Conservation (phyloP, 495 filamentous ascomycete species). For the Glarea lozoyensis region DNA sequence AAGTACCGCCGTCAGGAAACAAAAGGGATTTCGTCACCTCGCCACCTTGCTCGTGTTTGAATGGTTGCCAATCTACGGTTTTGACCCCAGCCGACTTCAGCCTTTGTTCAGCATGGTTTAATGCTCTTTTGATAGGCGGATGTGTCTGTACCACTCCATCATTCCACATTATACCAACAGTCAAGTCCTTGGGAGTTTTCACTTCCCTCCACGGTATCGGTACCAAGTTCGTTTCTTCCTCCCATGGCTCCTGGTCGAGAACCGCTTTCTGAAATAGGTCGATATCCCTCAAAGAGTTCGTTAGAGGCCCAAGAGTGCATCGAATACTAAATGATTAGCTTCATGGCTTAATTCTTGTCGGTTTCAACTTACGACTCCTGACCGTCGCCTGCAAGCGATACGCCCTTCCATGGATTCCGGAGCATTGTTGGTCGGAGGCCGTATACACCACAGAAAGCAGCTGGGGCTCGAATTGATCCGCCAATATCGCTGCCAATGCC, state of each 20-base stretch:
- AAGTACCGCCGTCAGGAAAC: slow-evolving; percentile 44
- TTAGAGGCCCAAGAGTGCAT: slow-evolving; percentile 16
- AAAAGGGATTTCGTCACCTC: slow-evolving; percentile 33
- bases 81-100: slow-evolving; percentile 9
- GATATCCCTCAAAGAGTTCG: slow-evolving; percentile 5
- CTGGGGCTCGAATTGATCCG: slow-evolving; percentile 56
- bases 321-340: slow-evolving; percentile 14
- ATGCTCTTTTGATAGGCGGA: slow-evolving; percentile 6
- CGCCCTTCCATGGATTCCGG: slow-evolving; percentile 20
- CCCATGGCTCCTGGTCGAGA: slow-evolving; percentile 40
- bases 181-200: neutral
- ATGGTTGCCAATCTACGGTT: slow-evolving; percentile 17
- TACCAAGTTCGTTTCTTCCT: slow-evolving; percentile 47
- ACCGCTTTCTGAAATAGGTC: slow-evolving; percentile 7
- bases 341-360: neutral
- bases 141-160: slow-evolving; percentile 10
- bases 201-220: slow-evolving; percentile 50
- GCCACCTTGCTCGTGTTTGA: slow-evolving; percentile 20
- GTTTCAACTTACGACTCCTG: slow-evolving; percentile 4
- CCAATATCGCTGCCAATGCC: slow-evolving; percentile 65
- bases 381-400: slow-evolving; percentile 8
- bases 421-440: slow-evolving; percentile 26
- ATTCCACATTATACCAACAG: slow-evolving; percentile 28
- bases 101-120: slow-evolving; percentile 3
- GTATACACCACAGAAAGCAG: slow-evolving; percentile 53